Evolutionary conservation across 2,329 filamentous ascomycete genomes (phyloP).

Genomic region (Dactylellina sp.): DNA sequence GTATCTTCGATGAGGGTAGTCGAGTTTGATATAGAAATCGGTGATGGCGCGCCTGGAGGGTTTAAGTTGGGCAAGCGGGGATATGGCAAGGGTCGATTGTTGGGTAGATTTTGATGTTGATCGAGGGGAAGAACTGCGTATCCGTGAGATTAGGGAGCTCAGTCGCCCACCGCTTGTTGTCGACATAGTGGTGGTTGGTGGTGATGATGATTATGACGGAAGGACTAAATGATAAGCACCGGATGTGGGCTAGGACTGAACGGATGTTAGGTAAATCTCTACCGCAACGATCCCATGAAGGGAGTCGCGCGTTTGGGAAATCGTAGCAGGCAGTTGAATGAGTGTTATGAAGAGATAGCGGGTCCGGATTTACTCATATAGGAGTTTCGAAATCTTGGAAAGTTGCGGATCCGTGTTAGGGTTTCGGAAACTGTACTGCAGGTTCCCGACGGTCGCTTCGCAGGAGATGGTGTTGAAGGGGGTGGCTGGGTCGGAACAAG

Average conservation of each 20-base stretch:
- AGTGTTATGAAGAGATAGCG: conserved; percentile 6
- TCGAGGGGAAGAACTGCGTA: conserved; percentile 44
- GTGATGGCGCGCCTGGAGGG: conserved; percentile 73
- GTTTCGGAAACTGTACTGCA: conserved; percentile 11
- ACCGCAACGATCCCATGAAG: conserved; percentile 55
- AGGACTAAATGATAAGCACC: conserved; percentile 1
- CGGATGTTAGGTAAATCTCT: conserved; percentile 13
- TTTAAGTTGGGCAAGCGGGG: conserved; percentile 38
- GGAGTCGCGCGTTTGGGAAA: conserved; percentile 49
- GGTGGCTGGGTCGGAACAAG: background rate
- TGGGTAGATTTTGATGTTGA: conserved; percentile 32
- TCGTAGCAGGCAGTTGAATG: conserved; percentile 24
- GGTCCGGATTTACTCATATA: conserved; percentile 13
- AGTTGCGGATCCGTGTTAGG: conserved; percentile 19
- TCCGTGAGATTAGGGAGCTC: conserved; percentile 50
- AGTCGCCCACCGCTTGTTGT: conserved; percentile 30
- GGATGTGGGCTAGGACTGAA: conserved; percentile 7
- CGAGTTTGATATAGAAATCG: conserved; percentile 81
- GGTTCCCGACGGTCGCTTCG: conserved; percentile 30
- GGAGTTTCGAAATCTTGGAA: conserved; percentile 14
- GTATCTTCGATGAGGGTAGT: conserved; percentile 83
- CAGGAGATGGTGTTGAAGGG: conserved; percentile 9
- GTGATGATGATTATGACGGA: too few species aligned
- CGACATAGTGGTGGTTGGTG: too few species aligned
- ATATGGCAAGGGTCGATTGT: conserved; percentile 18